These are phyloP conservation scores for Pilaira anomala DNA, from an alignment of 192 early-diverging fungal species.

Conservation along the genomic window DNA sequence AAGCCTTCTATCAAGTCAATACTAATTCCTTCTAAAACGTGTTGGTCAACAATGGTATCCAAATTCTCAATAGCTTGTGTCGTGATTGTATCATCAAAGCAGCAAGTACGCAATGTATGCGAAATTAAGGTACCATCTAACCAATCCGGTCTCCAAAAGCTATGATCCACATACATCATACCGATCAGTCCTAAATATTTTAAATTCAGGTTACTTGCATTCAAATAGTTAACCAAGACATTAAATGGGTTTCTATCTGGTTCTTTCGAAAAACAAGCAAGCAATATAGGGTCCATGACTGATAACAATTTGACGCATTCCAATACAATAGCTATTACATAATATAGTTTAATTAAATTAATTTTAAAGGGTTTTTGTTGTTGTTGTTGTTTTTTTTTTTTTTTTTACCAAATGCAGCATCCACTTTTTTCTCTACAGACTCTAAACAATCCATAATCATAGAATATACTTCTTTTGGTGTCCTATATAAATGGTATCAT, in stretches of 20 bases:
- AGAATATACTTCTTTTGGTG: slow-evolving; percentile 9
- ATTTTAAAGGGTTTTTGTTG: no score
- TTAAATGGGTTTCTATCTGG: slow-evolving; percentile 14
- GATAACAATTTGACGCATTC: slow-evolving; percentile 33
- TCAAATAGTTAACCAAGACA: slow-evolving; percentile 30
- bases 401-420: slow-evolving; percentile 42
- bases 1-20: background rate
- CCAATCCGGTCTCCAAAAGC: slow-evolving; percentile 26
- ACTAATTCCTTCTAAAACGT: background rate
- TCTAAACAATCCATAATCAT: slow-evolving; percentile 18
- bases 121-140: slow-evolving; percentile 18
- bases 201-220: slow-evolving; percentile 46
- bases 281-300: background rate
- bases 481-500: no score
- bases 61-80: background rate
- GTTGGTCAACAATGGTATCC: background rate
- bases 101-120: background rate
- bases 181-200: slow-evolving; percentile 48
- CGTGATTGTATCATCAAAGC: slow-evolving; percentile 10
- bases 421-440: slow-evolving; percentile 33
- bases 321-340: slow-evolving; percentile 31
- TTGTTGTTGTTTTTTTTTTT: background rate
- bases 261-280: background rate
- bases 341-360: background rate
- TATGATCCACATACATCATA: slow-evolving; percentile 22